These are phyloP conservation scores for Anethum foeniculum DNA, from an alignment of 140 eudicot genomes.

Conservation along the genomic window DNA sequence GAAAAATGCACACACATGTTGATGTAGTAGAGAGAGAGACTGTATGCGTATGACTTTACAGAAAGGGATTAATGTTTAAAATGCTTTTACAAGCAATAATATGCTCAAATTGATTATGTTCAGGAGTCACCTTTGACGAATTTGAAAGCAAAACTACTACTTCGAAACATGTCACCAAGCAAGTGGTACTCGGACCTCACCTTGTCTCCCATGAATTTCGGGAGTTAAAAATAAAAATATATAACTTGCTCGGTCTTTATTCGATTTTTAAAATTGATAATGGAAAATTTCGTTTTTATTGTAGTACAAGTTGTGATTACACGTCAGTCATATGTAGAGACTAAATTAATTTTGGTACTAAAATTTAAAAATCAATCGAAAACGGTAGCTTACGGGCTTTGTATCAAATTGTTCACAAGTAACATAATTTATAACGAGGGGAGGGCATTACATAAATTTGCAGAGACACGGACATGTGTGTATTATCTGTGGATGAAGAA, in stretches of 20 bases:
- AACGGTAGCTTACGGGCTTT: not conserved
- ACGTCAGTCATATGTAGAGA: no score
- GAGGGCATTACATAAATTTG: not conserved
- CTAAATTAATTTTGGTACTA: no score
- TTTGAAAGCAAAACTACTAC: not conserved
- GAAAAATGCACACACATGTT: not conserved
- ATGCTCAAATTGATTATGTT: not conserved
- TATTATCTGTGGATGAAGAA: not conserved
- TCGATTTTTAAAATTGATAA: no score
- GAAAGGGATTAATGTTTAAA: not conserved
- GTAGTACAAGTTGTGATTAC: no score
- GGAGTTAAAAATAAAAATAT: not conserved
- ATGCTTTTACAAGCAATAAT: not conserved
- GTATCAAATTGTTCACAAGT: not conserved
- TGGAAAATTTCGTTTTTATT: no score
- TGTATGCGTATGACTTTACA: not conserved
- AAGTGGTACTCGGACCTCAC: not conserved
- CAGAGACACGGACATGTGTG: not conserved
- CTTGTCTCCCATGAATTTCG: not conserved
- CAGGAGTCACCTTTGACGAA: not conserved
- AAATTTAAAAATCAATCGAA: no score
- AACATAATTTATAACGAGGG: no score
- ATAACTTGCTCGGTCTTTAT: no score
- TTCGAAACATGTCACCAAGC: not conserved
- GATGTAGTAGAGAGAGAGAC: not conserved